Evolutionary conservation across 768 basidiomycete species (phyloP), one percentile per base, ranked within the genome.

Genomic region (Tulasnella sp.): DNA sequence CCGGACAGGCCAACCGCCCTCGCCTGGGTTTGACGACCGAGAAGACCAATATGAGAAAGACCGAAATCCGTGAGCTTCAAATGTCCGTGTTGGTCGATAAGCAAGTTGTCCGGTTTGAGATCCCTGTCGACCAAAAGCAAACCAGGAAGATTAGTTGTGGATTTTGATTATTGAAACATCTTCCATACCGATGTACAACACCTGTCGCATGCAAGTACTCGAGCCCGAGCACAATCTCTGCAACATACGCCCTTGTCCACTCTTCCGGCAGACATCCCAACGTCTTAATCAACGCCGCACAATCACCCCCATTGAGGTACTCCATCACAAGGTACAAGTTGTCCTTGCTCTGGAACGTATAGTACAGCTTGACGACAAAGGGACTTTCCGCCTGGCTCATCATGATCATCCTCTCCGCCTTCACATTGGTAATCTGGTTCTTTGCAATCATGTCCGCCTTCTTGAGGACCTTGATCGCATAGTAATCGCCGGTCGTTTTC

Each of bases 381-480:
- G 96, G 94, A 7, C 92, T 96, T 69, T 96, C 92, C 1, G 94
- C 87, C 69, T 98, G 94, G 68, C 92, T 92, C 96, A 99, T 99
- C 63, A 99, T 77, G 65, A 99, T 99, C 83, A 96, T 98, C 57
- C 96, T 80, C 73, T 99, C 96, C 1, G 96, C 96, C 72, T 98
- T 98, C 69, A 99, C 96, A 67, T 98, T 99, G 48, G 96, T 98
- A 68, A 99, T 94, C 70, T 99, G 96, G 73, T 99, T 99, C 79
- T 99, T 99, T 37, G 96, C 89, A 68, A 99, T 98, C 96, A 99
- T 99, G 71, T 99, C 96, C n/a, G 92, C 90, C 74, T 99, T 99
- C 74, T 94, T 97, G 67, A 99, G 72, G n/a, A 98, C 93, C 71
- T 99, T 99, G 80, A 99, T 94, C 25, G 96, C 96, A 71, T 85